These are phyloP conservation scores for Saprolegnia parasitica DNA, from an alignment of 352 stramenopile genomes.

Conservation along the genomic window DNA sequence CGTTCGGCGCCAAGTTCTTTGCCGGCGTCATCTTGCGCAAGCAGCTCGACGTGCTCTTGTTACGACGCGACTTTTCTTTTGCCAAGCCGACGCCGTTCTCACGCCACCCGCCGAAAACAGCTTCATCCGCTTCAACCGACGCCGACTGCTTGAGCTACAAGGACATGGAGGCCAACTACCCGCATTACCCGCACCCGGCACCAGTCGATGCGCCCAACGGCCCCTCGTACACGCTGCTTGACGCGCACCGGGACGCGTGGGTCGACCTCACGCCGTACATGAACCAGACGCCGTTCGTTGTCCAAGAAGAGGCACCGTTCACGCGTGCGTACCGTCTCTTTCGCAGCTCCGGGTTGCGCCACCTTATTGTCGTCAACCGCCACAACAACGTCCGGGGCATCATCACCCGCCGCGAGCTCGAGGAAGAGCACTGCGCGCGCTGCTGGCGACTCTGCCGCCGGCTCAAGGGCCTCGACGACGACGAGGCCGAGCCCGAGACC, in stretches of 20 bases:
- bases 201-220: constrained; percentile 33
- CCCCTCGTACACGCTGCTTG: neutral
- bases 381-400: constrained; percentile 89
- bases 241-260: constrained; percentile 82
- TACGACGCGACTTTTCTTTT: constrained; percentile 52
- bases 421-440: constrained; percentile 73
- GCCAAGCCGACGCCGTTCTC: constrained; percentile 73
- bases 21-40: constrained; percentile 76
- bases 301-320: constrained; percentile 94
- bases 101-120: constrained; percentile 38
- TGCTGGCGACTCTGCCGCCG: constrained; percentile 51
- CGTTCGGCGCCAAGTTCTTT: constrained; percentile 78
- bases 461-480: constrained; percentile 24
- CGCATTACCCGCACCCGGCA: constrained; percentile 64
- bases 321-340: constrained; percentile 96
- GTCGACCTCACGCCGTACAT: constrained; percentile 96
- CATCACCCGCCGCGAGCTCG: constrained; percentile 77
- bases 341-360: constrained; percentile 93
- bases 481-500: constrained; percentile 34
- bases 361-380: constrained; percentile 91
- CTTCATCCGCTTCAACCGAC: constrained; percentile 37
- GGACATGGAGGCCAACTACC: constrained; percentile 81
- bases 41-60: constrained; percentile 73
- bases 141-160: constrained; percentile 67
- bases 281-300: constrained; percentile 94